Evolutionary conservation across 2,329 filamentous ascomycete genomes (phyloP).

Genomic region (Diaporthe caulivora): DNA sequence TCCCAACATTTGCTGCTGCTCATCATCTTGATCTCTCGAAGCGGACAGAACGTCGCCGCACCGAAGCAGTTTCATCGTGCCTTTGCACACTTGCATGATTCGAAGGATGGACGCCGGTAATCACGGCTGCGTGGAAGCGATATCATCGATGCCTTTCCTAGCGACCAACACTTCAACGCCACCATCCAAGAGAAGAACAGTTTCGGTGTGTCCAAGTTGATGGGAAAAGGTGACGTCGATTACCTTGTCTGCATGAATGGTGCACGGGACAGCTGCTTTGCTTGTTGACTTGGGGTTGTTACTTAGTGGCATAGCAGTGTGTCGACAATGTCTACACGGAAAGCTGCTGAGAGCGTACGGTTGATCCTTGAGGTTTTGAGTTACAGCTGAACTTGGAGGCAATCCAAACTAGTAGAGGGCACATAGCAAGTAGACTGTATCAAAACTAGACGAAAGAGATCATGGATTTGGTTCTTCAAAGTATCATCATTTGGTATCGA

Average conservation of each 20-base stretch:
- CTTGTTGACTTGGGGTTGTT: neutral
- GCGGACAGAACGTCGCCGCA: neutral
- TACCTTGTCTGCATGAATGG: too few relatives aligned
- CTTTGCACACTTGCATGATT: neutral
- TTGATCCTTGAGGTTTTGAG: neutral
- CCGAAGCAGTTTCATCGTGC: neutral
- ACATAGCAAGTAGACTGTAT: neutral
- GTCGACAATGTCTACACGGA: neutral
- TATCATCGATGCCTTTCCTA: neutral
- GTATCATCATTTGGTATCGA: conserved; percentile 32
- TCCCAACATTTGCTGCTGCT: neutral
- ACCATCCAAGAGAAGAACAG: neutral
- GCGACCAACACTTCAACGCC: neutral
- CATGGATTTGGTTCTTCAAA: conserved; percentile 24
- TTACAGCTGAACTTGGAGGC: neutral
- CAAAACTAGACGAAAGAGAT: neutral
- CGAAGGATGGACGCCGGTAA: neutral
- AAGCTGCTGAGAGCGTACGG: neutral
- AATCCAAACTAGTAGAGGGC: neutral
- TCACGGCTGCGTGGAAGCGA: neutral
- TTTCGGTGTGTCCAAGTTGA: neutral
- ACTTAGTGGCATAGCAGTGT: neutral
- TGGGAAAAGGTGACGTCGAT: neutral
- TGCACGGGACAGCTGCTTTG: neutral
- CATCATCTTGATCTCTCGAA: neutral